These are phyloP conservation scores for Daldinia caldariorum DNA, from an alignment of 495 filamentous ascomycete genomes.

Conservation along the genomic window DNA sequence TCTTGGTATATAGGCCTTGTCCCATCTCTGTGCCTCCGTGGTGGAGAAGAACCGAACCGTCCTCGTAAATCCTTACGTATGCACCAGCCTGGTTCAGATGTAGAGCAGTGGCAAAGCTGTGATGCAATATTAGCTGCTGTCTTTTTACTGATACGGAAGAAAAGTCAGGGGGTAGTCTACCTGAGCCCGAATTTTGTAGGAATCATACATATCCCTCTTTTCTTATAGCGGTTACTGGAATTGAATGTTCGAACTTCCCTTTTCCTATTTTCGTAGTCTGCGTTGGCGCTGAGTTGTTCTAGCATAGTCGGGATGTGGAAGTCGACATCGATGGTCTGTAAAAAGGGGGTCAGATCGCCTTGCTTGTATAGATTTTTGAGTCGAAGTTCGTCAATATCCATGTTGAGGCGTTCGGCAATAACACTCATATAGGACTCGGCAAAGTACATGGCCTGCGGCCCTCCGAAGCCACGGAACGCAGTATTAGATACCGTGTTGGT, in stretches of 20 bases:
- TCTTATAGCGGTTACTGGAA: conserved; percentile 80
- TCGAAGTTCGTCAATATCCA: conserved; percentile 75
- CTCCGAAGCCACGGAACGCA: conserved; percentile 88
- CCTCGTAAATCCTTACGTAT: conserved; percentile 75
- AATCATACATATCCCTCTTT: conserved; percentile 80
- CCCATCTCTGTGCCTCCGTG: conserved; percentile 93
- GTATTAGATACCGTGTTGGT: conserved; percentile 91
- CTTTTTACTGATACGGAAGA: neutral
- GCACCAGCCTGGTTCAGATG: conserved; percentile 90
- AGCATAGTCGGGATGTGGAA: conserved; percentile 88
- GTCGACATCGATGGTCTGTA: conserved; percentile 76
- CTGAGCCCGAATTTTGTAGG: conserved; percentile 73
- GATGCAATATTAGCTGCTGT: conserved; percentile 54
- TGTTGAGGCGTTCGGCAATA: conserved; percentile 76
- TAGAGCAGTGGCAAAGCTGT: conserved; percentile 83
- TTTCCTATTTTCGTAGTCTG: conserved; percentile 69
- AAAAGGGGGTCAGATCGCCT: conserved; percentile 79
- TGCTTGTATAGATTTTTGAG: conserved; percentile 82
- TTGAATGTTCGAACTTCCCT: conserved; percentile 77
- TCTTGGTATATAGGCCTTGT: conserved; percentile 89
- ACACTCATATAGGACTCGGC: conserved; percentile 78
- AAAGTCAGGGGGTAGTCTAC: neutral
- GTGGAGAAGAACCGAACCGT: conserved; percentile 82
- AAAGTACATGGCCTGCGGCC: conserved; percentile 87
- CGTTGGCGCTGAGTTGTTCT: conserved; percentile 75